Base-by-base conservation (phyloP, 805 yeast genomes). In the Candida khao-thaluensis region DNA sequence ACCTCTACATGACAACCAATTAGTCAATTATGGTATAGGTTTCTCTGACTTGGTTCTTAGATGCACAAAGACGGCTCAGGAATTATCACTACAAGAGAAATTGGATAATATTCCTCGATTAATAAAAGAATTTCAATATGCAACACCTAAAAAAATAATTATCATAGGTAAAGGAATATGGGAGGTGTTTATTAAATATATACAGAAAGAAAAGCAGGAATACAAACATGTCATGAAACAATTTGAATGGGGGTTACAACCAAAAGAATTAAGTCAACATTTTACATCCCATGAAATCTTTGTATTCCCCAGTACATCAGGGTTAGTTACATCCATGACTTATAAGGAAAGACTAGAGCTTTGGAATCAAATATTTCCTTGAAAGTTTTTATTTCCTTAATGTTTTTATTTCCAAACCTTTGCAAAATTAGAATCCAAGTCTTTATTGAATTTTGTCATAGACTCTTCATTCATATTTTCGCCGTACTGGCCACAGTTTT, bases 141-240 rank as follows among this genome's bases (percentile, higher is more conserved):
- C 64, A 21, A 40, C 54, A 1, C 78, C 85, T 0, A 47, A 55
- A 20, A 60, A 64, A 23, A 60, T 81, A 0, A 80, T 83, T 23
- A 58, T 85, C 16, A 76, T 84, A 3, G 93, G 93, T 1, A 81
- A 82, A 49, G 88, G 88, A 0, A 81, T 84, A 5, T 84, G 88
- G 87, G 86, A 81, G 39, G 56, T 72, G 2, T 57, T 84, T 0
- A 66, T 74, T 37, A 68, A 63, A 45, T 65, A 52, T 44, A 38
- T 59, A 40, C 51, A 50, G 11, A 38, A 49, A 37, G 50, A 54
- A 17, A 38, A 48, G 27, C 52, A 59, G 4, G 25, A 31, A 11
- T 31, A 31, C 20, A 31, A 31, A 22, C 8, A 15, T 14, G 20
- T 18, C 3, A 31, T 31, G 35, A 29, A 44, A 24, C 12, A 22